A percentile compares a stretch with the other conserved stretches of the same genome.
Conservation (phyloP, 371 early-diverging fungal genomes). For the Circinella minor region DNA sequence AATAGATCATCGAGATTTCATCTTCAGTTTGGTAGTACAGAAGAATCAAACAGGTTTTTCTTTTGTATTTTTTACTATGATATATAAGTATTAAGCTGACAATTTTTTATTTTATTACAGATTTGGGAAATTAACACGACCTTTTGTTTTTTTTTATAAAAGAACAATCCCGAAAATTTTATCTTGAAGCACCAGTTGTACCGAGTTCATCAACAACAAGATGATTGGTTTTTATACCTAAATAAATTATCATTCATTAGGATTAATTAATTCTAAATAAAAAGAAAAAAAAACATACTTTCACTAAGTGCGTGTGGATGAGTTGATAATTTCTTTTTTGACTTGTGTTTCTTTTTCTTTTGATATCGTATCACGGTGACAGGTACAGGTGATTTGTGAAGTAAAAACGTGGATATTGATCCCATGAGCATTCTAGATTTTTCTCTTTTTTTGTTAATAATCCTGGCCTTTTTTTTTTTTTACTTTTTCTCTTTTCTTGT, state of each 20-base stretch:
- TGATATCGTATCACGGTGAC: constrained; percentile 61
- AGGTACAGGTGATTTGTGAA: constrained; percentile 66
- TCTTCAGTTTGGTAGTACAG: background rate
- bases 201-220: constrained; percentile 44
- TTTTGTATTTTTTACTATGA: background rate
- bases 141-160: too few relatives aligned
- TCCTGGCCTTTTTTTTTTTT: background rate
- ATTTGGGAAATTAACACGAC: too few relatives aligned
- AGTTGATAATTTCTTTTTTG: constrained; percentile 17
- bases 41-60: background rate
- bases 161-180: background rate
- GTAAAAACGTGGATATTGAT: constrained; percentile 60
- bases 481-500: background rate
- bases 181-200: constrained; percentile 2
- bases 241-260: background rate
- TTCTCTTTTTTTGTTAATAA: background rate
- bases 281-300: constrained; percentile 33
- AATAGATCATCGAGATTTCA: constrained; percentile 4
- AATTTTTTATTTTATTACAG: too few relatives aligned
- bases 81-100: background rate
- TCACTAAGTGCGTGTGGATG: constrained; percentile 37
- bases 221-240: constrained; percentile 41
- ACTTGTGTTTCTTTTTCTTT: constrained; percentile 38
- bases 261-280: background rate
- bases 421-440: constrained; percentile 50